Conservation (phyloP, 1,139 yeast species). For the Candida glucosophila region DNA sequence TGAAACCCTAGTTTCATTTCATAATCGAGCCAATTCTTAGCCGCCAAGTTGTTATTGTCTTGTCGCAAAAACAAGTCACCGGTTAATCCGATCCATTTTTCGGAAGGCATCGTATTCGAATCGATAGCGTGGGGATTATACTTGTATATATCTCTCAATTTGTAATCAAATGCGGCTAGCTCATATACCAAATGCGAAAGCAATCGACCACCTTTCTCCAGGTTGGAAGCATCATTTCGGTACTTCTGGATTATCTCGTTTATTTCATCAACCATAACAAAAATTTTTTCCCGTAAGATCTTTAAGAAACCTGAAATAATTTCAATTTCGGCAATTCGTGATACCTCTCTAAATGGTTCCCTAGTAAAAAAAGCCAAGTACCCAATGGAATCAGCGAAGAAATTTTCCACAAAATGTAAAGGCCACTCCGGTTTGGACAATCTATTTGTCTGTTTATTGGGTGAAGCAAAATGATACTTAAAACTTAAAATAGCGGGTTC, state of each 20-base stretch:
- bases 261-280: slow-evolving; percentile 18
- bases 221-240: slow-evolving; percentile 3
- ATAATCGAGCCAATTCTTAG: slow-evolving; percentile 51
- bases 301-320: slow-evolving; percentile 48
- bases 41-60: slow-evolving; percentile 24
- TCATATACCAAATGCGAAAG: slow-evolving; percentile 58
- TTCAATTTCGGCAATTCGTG: slow-evolving; percentile 41
- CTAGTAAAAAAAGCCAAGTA: slow-evolving; percentile 25
- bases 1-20: slow-evolving; percentile 52
- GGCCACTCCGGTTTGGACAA: slow-evolving; percentile 78
- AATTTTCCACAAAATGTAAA: slow-evolving; percentile 44
- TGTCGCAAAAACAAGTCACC: slow-evolving; percentile 44
- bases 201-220: slow-evolving; percentile 38
- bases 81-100: slow-evolving; percentile 52
- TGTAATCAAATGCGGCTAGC: slow-evolving; percentile 49
- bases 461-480: slow-evolving; percentile 61
- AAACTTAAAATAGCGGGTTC: slow-evolving; percentile 55
- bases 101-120: slow-evolving; percentile 18
- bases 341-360: slow-evolving; percentile 6
- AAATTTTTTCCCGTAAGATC: slow-evolving; percentile 43
- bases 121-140: slow-evolving; percentile 41
- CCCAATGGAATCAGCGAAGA: slow-evolving; percentile 35
- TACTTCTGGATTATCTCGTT: slow-evolving; percentile 15
- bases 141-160: slow-evolving; percentile 43
- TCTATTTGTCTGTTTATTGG: slow-evolving; percentile 52